phyloP scores from a whole-genome alignment of 2,329 filamentous ascomycete genomes.

The Verticillium zaregamsianum region DNA sequence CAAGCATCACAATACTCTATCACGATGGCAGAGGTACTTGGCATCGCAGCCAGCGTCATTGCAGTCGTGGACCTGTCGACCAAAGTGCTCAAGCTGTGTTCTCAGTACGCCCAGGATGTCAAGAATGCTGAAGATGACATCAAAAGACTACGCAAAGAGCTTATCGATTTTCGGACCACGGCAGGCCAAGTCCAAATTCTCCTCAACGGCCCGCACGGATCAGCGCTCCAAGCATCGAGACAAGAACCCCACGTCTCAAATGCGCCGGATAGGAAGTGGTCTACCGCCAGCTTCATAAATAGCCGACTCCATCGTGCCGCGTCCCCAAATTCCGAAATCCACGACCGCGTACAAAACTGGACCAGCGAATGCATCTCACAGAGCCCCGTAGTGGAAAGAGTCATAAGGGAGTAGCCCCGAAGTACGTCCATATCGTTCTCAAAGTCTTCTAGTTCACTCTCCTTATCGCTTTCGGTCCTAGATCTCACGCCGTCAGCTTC shows the following conservation, averaged over 20 bases:
- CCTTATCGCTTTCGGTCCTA: too few species aligned
- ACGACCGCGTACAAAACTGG: slow-evolving; percentile 16
- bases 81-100: slow-evolving; percentile 2
- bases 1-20: not conserved
- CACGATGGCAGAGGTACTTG: not conserved
- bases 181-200: too few species aligned
- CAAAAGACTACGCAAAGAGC: too few species aligned
- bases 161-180: too few species aligned
- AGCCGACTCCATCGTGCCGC: slow-evolving; percentile 4
- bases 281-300: slow-evolving; percentile 7
- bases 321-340: slow-evolving; percentile 12
- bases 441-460: not conserved
- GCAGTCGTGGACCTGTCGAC: slow-evolving; percentile 5
- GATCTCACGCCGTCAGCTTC: too few species aligned
- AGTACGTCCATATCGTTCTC: slow-evolving; percentile 27
- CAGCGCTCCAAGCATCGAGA: too few species aligned
- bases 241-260: slow-evolving; percentile 11
- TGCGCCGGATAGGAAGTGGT: slow-evolving; percentile 9
- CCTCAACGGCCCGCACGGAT: too few species aligned
- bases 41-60: slow-evolving; percentile 2
- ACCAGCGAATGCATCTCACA: slow-evolving; percentile 40
- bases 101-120: slow-evolving; percentile 1
- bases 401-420: slow-evolving; percentile 30
- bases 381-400: slow-evolving; percentile 10
- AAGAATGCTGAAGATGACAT: too few species aligned